Percentiles rank a stretch among this genome's conserved stretches.
Conservation (phyloP, 2,329 filamentous ascomycete genomes). For the Massarina eburnea region DNA sequence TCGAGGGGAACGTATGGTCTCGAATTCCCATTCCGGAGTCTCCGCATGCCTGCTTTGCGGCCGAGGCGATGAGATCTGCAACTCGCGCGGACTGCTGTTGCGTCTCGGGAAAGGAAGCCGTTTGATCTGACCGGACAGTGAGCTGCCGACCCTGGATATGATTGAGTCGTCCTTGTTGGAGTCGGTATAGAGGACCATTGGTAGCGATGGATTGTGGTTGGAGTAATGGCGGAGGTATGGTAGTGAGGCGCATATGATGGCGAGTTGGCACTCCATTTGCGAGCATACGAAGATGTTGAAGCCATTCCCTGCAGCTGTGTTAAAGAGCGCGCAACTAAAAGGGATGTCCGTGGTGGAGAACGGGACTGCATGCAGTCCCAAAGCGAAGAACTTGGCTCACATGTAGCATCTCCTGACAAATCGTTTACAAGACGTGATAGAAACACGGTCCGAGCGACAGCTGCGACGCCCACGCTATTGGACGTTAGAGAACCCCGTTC, state of each 20-base stretch:
- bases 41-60: constrained; percentile 10
- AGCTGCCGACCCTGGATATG: constrained; percentile 18
- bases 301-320: constrained; percentile 18
- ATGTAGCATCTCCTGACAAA: constrained; percentile 21
- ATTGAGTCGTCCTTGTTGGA: constrained; percentile 13
- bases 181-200: constrained; percentile 10
- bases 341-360: neutral
- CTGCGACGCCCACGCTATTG: constrained; percentile 32
- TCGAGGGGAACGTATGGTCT: constrained; percentile 10
- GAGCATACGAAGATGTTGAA: constrained; percentile 29
- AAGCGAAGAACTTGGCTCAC: constrained; percentile 8
- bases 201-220: constrained; percentile 6
- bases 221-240: constrained; percentile 25
- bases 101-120: constrained; percentile 10
- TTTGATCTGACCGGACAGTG: constrained; percentile 12
- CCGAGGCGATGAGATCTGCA: constrained; percentile 11
- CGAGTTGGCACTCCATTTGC: constrained; percentile 25
- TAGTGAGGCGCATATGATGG: constrained; percentile 27
- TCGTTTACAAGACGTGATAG: constrained; percentile 19
- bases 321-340: neutral
- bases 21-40: constrained; percentile 23
- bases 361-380: neutral
- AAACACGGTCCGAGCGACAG: constrained; percentile 35
- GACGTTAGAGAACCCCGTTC: constrained; percentile 4
- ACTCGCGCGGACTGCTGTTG: constrained; percentile 4